Evolutionary conservation across 2,329 filamentous ascomycete genomes (phyloP), one percentile per base, ranked within the genome.

Genomic region (Colletotrichum lindemuthianum): DNA sequence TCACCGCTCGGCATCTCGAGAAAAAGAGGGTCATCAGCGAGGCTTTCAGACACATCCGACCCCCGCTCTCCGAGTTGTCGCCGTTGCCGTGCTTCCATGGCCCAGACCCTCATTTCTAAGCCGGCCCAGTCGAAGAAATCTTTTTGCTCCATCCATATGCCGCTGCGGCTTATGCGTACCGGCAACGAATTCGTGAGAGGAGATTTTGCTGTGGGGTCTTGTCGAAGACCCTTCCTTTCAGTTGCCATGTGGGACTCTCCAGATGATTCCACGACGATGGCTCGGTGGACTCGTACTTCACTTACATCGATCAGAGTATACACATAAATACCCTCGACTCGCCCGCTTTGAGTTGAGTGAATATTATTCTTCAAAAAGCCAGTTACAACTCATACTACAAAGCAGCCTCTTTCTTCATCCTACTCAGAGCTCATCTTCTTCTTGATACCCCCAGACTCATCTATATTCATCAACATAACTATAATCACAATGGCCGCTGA

Each of bases 1-100:
- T 55, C 61, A 65, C 61, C 61, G 57, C 57, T 61, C 40, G 57
- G 39, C 32, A 16, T 41, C 48, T 24, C 12, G 43, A 45, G 41
- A 16, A 52, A 52, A 32, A 40, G 36, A 34, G 37, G 33, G 33
- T 16, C 58, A 5, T 15, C 50, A 40, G 40, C 37, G 44, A 59
- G 53, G 40, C 34, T 12, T 12, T 45, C 43, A 58, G 57, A 32
- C 43, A 36, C 36, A 33, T 49, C 15, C 16, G 61, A 56, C 61
- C 58, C 24, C 24, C 61, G 44, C 61, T 55, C 51, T 45, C 61
- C 58, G 61, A 65, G 51, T 51, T 65, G 57, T 65, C 61, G 51
- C 61, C 61, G 61, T 61, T 43, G 9, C 16, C 37, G 36, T 33
- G 12, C 55, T 16, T 50, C n/a, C 40, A 36, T 47, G 53, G 41